These are phyloP conservation scores for Coccomyxa sp. DNA, from an alignment of 139 green algal species.

Conservation along the genomic window DNA sequence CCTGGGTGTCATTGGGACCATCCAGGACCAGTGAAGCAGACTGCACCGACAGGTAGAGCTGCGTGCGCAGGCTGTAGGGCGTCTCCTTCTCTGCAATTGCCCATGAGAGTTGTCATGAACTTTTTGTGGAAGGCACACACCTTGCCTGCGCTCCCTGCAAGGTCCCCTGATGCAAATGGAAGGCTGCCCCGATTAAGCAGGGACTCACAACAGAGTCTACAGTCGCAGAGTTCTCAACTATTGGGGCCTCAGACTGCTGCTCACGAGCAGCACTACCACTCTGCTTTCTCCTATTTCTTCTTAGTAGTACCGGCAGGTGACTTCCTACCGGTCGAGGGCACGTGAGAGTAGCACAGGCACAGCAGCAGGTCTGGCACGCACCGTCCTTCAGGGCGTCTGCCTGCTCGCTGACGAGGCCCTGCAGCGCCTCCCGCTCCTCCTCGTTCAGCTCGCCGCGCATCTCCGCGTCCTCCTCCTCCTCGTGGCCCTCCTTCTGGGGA, in stretches of 20 bases:
- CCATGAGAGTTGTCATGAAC: not conserved
- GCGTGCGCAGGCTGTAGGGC: conserved; percentile 46
- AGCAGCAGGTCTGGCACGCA: too few relatives aligned
- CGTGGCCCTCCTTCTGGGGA: not conserved
- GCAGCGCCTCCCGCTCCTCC: conserved; percentile 69
- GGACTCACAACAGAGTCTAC: too few relatives aligned
- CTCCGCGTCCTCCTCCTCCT: conserved; percentile 2
- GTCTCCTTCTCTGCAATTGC: conserved; percentile 32
- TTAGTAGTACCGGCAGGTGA: too few relatives aligned
- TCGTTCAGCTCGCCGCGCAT: conserved; percentile 30
- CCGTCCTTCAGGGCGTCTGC: conserved; percentile 31
- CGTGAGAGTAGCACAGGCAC: too few relatives aligned
- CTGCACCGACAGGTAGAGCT: conserved; percentile 36
- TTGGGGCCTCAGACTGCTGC: too few relatives aligned
- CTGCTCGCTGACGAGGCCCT: conserved; percentile 66
- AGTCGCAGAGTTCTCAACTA: too few relatives aligned
- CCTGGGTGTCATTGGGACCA: conserved; percentile 12
- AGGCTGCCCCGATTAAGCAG: too few relatives aligned
- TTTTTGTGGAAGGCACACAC: not conserved
- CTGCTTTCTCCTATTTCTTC: too few relatives aligned
- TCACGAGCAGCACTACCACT: too few relatives aligned
- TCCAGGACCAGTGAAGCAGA: conserved; percentile 39
- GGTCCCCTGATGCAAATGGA: not conserved
- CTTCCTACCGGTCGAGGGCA: too few relatives aligned
- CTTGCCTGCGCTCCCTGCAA: not conserved